phyloP scores from a whole-genome alignment of 2,329 filamentous ascomycete genomes.

The Pseudogymnoascus sp. region DNA sequence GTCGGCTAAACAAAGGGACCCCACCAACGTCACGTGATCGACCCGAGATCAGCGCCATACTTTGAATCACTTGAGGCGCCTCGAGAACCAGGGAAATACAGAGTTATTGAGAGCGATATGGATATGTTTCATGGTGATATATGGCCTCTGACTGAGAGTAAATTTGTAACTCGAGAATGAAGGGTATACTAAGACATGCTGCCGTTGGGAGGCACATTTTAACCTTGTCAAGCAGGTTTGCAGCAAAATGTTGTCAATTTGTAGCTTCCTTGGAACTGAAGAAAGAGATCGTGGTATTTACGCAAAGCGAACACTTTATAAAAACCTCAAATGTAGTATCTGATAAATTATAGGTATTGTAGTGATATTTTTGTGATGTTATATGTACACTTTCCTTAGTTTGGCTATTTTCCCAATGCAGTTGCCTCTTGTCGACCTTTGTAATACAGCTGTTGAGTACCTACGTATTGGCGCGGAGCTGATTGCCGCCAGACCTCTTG shows the following conservation, averaged over 20 bases:
- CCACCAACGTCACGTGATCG: not conserved
- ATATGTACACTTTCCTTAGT: slow-evolving; percentile 2
- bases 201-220: not conserved
- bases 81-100: not conserved
- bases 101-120: not conserved
- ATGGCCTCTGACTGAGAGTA: not conserved
- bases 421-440: slow-evolving; percentile 4
- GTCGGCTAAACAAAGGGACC: not conserved
- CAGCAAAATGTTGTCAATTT: not conserved
- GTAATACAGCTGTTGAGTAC: slow-evolving; percentile 9
- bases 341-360: not conserved
- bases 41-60: not conserved
- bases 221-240: not conserved
- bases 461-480: slow-evolving; percentile 11
- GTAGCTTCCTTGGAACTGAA: slow-evolving; percentile 8
- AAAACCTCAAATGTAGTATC: not conserved
- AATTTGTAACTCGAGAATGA: not conserved
- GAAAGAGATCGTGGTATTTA: not conserved
- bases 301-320: not conserved
- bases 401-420: slow-evolving; percentile 4
- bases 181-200: not conserved
- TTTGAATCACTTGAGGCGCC: not conserved
- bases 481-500: slow-evolving; percentile 12
- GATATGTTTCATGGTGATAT: not conserved
- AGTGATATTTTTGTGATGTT: not conserved